Evolutionary conservation across 23 red algal species (phyloP), one percentile per base, ranked within the genome.

Genomic region (Gracilaria domingensis): DNA sequence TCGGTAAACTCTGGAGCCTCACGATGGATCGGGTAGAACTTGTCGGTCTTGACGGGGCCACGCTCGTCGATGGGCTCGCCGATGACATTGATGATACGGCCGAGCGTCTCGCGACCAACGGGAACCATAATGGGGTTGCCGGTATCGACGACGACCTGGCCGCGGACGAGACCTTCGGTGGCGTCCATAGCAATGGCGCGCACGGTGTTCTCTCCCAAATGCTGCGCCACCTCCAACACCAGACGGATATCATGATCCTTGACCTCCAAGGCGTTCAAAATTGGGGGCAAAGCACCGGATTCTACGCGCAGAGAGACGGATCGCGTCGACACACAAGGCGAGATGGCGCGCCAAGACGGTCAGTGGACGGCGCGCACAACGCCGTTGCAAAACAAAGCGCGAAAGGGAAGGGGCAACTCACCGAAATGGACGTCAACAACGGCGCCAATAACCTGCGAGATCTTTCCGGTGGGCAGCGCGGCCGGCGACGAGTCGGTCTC

Each of bases 41-140:
- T 93, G 39, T 95, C 89, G 9, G 97, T 92, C 60, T 96, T 93
- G 72, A 99, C 88, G 12, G 97, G 97, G 54, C 97, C 97, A 17
- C 97, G 93, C 61, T 99, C 97, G 79, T 99, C 97, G 39, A 99
- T 99, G 37, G 97, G 93, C 55, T 99, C 97, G 54, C 97, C 97
- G 57, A 99, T 99, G 30, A 99, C 97, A 57, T 99, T 99, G 76
- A 99, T 95, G 87, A 99, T 99, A 84, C 97, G 88, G 71, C 97
- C 97, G 40, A 99, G 92, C 21, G 97, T 99, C 73, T 95, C 89
- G 42, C 89, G 94, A 32, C 97, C 97, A 25, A 99, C 97, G 33
- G 97, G 97, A 30, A 99, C 94, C 82, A 88, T 95, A 42, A 99
- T 99, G 45, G 97, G 97, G 30, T 67, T 62, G 20, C 97, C 93